Percentiles rank a stretch among this genome's conserved stretches.
phyloP scores from a whole-genome alignment of 140 eudicot genomes.

The Cichorium intybus region DNA sequence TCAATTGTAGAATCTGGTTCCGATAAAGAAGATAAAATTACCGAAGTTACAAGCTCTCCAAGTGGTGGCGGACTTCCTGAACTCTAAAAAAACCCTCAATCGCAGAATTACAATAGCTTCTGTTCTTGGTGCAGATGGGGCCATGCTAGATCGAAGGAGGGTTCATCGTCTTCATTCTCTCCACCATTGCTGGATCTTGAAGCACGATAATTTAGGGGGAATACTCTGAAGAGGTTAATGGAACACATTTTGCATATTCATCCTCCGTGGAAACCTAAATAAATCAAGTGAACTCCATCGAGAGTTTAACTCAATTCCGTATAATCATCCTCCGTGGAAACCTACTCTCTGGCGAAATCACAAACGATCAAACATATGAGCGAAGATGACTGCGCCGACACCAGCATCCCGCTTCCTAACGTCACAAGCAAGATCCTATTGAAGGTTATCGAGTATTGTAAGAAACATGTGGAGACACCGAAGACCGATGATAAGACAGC shows the following conservation, averaged over 20 bases:
- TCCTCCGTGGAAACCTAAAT: too few relatives aligned
- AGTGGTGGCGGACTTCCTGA: conserved; percentile 50
- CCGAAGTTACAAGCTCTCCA: conserved; percentile 37
- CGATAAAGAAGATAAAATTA: conserved; percentile 17
- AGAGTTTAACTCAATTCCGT: too few relatives aligned
- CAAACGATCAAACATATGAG: too few relatives aligned
- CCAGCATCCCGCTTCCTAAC: too few relatives aligned
- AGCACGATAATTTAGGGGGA: conserved; percentile 70
- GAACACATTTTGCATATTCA: conserved; percentile 91
- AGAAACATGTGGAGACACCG: too few relatives aligned
- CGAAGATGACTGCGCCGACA: too few relatives aligned
- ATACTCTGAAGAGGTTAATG: conserved; percentile 70
- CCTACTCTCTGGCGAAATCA: too few relatives aligned
- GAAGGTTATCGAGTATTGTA: too few relatives aligned
- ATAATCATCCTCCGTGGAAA: too few relatives aligned
- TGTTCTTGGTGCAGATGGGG: conserved; percentile 80
- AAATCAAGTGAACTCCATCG: too few relatives aligned
- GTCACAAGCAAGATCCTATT: too few relatives aligned
- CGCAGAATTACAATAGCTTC: conserved; percentile 61
- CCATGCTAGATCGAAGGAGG: conserved; percentile 90
- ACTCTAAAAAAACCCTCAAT: conserved; percentile 56
- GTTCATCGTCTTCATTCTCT: conserved; percentile 69
- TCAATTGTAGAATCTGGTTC: conserved; percentile 30
- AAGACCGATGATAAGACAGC: too few relatives aligned
- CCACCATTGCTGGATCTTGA: conserved; percentile 28